Percentiles rank a stretch among this genome's conserved stretches.
phyloP scores from a whole-genome alignment of 1,139 yeast genomes.

The Entelexis paramagnoliae region DNA sequence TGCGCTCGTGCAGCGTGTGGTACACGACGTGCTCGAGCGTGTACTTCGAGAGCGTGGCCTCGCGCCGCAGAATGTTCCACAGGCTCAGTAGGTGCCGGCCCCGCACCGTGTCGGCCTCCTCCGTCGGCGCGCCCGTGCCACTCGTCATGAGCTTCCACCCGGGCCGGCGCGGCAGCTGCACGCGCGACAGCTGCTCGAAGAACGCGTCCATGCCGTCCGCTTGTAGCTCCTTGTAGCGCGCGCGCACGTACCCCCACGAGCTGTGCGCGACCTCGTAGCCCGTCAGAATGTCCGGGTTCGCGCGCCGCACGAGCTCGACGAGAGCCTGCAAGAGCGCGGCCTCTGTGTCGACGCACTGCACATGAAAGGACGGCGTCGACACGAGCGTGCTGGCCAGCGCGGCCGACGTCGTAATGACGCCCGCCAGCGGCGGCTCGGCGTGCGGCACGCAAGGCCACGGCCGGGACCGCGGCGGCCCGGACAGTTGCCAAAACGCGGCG shows the following conservation, averaged over 20 bases:
- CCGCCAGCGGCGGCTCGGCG: not conserved
- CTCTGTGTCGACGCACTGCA: conserved; percentile 38
- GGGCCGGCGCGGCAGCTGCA: conserved; percentile 24
- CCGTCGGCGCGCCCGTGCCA: conserved; percentile 27
- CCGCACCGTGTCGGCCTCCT: conserved; percentile 35
- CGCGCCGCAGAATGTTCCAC: conserved; percentile 67
- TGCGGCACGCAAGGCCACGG: not conserved
- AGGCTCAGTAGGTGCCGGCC: conserved; percentile 79
- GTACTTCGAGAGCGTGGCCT: conserved; percentile 54
- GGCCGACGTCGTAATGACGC: conserved; percentile 15
- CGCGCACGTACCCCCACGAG: conserved; percentile 86
- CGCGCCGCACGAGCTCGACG: conserved; percentile 44
- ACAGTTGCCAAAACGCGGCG: conserved; percentile 52
- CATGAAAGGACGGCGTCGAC: conserved; percentile 21
- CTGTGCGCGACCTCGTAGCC: conserved; percentile 74
- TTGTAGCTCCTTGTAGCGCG: conserved; percentile 39
- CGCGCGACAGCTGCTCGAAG: conserved; percentile 39
- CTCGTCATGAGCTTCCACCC: conserved; percentile 26
- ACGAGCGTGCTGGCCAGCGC: not conserved
- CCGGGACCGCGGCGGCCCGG: not conserved
- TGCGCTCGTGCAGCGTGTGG: conserved; percentile 52
- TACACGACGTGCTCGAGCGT: conserved; percentile 67
- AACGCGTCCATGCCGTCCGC: conserved; percentile 37
- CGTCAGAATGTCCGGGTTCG: conserved; percentile 79
- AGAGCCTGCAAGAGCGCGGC: conserved; percentile 46